Evolutionary conservation across 2,329 filamentous ascomycete genomes (phyloP).

Genomic region (Trichoderma atrobrunneum): DNA sequence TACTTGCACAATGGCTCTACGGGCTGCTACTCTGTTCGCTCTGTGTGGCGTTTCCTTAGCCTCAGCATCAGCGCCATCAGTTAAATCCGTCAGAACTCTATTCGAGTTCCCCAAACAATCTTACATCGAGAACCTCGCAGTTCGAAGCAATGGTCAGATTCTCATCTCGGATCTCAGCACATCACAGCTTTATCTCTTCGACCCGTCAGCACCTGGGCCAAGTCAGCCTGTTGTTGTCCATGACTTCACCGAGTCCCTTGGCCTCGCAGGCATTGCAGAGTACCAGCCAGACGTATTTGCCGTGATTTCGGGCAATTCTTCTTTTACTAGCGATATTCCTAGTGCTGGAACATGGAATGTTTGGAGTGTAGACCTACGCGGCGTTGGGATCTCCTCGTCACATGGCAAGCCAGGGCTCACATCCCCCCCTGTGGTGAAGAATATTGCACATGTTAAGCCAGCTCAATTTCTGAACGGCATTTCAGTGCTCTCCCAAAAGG

Average conservation of each 20-base stretch:
- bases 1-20: background rate
- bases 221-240: conserved; percentile 28
- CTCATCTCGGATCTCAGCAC: conserved; percentile 32
- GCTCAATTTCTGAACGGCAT: conserved; percentile 30
- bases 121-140: conserved; percentile 36
- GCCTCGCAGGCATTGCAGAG: conserved; percentile 38
- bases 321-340: conserved; percentile 21
- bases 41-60: conserved; percentile 9
- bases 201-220: conserved; percentile 25
- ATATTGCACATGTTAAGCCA: conserved; percentile 23
- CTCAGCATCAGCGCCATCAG: background rate
- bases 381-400: conserved; percentile 25
- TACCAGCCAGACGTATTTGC: conserved; percentile 33
- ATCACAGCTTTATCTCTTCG: conserved; percentile 34
- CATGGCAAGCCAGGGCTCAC: background rate
- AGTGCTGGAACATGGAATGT: conserved; percentile 25
- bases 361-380: conserved; percentile 24
- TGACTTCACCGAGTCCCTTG: conserved; percentile 26
- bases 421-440: conserved; percentile 20
- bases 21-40: background rate
- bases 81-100: background rate
- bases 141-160: conserved; percentile 36
- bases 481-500: conserved; percentile 20
- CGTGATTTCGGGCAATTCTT: conserved; percentile 28
- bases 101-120: conserved; percentile 14